These are phyloP conservation scores for Puccinia horiana DNA, from an alignment of 1,284 basidiomycete genomes.

Conservation along the genomic window DNA sequence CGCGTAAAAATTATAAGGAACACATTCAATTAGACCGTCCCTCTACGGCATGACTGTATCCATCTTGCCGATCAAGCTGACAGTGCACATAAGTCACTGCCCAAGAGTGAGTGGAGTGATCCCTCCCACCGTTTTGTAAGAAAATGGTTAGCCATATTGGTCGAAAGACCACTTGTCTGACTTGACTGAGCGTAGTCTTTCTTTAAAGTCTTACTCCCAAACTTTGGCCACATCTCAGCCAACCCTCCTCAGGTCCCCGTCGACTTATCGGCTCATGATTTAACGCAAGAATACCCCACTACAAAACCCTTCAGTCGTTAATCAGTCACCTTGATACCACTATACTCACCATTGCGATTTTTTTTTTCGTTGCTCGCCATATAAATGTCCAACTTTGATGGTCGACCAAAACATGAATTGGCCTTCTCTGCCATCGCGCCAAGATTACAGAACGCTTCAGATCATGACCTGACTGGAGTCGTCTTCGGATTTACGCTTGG, in stretches of 20 bases:
- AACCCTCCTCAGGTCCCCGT: neutral
- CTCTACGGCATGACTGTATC: neutral
- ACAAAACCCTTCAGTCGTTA: neutral
- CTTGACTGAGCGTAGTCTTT: too few species aligned
- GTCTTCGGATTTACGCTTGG: conserved; percentile 20
- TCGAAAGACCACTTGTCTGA: too few species aligned
- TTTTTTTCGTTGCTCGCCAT: neutral
- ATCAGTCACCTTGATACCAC: neutral
- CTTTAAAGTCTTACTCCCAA: neutral
- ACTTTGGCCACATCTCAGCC: neutral
- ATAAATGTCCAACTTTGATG: neutral
- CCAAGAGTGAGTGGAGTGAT: neutral
- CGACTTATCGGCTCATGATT: neutral
- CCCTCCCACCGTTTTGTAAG: neutral
- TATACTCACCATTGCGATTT: neutral
- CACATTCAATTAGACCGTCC: neutral
- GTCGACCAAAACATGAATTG: neutral
- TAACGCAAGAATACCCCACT: neutral
- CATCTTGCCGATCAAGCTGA: neutral
- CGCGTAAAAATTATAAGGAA: too few species aligned
- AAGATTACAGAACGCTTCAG: neutral
- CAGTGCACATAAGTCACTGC: neutral
- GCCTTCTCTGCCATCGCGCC: neutral
- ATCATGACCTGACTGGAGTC: conserved; percentile 15
- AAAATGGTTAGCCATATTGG: neutral